These are phyloP conservation scores for Emmonsia crescens DNA, from an alignment of 2,329 filamentous ascomycete genomes.

Conservation along the genomic window DNA sequence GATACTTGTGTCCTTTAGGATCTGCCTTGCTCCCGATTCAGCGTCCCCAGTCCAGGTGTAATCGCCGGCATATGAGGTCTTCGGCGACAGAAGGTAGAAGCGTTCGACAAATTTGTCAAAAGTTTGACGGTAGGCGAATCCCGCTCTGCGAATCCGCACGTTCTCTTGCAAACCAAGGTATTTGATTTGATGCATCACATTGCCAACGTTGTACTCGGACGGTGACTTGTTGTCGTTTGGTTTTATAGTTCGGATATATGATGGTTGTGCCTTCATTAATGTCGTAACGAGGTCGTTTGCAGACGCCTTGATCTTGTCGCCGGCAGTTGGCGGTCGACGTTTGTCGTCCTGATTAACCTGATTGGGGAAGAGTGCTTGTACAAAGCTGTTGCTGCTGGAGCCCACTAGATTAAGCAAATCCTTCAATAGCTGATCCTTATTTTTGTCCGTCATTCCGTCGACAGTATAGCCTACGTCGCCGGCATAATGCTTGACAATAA, in stretches of 20 bases:
- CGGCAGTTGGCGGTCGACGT: slow-evolving; percentile 83
- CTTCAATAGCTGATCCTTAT: slow-evolving; percentile 95
- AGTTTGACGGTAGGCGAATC: slow-evolving; percentile 91
- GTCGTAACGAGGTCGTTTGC: slow-evolving; percentile 92
- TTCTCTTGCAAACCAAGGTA: slow-evolving; percentile 99
- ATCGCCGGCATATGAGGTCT: slow-evolving; percentile 91
- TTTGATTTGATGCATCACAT: slow-evolving; percentile 96
- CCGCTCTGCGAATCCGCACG: slow-evolving; percentile 89
- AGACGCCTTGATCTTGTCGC: slow-evolving; percentile 89
- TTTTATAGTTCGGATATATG: slow-evolving; percentile 98
- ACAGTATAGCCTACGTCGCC: slow-evolving; percentile 92
- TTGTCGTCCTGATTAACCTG: slow-evolving; percentile 94
- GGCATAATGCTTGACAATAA: slow-evolving; percentile 98
- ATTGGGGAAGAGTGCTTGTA: slow-evolving; percentile 81
- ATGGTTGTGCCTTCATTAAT: slow-evolving; percentile 92
- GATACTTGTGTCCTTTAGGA: slow-evolving; percentile 92
- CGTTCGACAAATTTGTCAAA: slow-evolving; percentile 98
- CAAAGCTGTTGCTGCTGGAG: slow-evolving; percentile 70
- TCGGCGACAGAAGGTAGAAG: slow-evolving; percentile 89
- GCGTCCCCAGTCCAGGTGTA: slow-evolving; percentile 91
- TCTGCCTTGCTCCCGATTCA: slow-evolving; percentile 78
- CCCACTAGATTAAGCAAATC: slow-evolving; percentile 81
- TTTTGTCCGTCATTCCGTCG: slow-evolving; percentile 97
- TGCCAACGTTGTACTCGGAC: slow-evolving; percentile 79
- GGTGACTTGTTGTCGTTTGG: slow-evolving; percentile 98